These are phyloP conservation scores for Wallacemonas sp. DNA, from an alignment of 208 protist species.

Conservation along the genomic window DNA sequence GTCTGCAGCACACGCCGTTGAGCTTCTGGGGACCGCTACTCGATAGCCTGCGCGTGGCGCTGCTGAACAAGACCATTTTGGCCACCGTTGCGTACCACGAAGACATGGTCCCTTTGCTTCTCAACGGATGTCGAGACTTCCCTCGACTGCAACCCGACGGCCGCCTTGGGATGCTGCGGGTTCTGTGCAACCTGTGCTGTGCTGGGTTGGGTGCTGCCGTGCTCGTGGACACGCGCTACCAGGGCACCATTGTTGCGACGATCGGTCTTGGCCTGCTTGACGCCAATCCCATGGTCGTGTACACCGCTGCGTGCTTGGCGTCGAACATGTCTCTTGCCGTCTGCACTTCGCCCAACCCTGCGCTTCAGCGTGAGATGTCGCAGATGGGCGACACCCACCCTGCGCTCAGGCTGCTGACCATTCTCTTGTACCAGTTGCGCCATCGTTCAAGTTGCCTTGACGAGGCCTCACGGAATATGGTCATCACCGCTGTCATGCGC, in stretches of 20 bases:
- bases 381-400: conserved; percentile 22
- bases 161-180: conserved; percentile 56
- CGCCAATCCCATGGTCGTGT: conserved; percentile 46
- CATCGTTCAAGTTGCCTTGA: conserved; percentile 29
- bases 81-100: conserved; percentile 47
- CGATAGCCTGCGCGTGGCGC: conserved; percentile 61
- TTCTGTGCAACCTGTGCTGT: conserved; percentile 74
- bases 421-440: conserved; percentile 65
- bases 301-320: conserved; percentile 73
- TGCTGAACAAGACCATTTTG: conserved; percentile 65
- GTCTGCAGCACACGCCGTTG: conserved; percentile 40
- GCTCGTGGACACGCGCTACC: conserved; percentile 40
- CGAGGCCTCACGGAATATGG: conserved; percentile 77
- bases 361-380: conserved; percentile 35
- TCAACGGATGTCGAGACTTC: conserved; percentile 54
- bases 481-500: conserved; percentile 59
- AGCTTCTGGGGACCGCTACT: conserved; percentile 72
- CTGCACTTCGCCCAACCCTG: conserved; percentile 27
- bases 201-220: conserved; percentile 51
- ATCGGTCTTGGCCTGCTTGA: conserved; percentile 70
- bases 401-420: conserved; percentile 39
- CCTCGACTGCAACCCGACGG: conserved; percentile 52
- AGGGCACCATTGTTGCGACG: conserved; percentile 50
- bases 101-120: conserved; percentile 41
- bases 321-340: conserved; percentile 60